phyloP scores from a whole-genome alignment of 2,329 filamentous ascomycete genomes.

The Scedosporium apiospermum region DNA sequence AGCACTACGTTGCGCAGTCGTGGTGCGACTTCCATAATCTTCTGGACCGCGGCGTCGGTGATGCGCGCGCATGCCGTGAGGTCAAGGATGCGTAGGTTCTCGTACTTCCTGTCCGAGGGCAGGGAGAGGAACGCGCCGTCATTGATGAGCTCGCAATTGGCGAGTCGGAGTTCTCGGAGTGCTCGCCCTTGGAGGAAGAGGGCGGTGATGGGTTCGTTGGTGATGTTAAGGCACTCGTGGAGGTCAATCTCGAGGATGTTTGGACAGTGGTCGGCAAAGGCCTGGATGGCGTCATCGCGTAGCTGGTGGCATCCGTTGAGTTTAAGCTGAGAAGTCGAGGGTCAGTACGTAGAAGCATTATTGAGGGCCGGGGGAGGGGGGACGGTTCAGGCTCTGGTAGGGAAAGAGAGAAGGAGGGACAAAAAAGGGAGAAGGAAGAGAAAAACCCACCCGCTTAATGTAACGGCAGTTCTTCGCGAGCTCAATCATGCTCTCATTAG shows the following conservation, averaged over 20 bases:
- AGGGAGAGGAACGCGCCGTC: constrained; percentile 82
- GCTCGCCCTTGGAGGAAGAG: constrained; percentile 70
- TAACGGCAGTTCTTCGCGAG: constrained; percentile 76
- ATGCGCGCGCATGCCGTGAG: constrained; percentile 80
- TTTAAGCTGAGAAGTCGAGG: constrained; percentile 55
- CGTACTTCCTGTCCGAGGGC: constrained; percentile 60
- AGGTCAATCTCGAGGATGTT: constrained; percentile 96
- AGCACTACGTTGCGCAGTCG: constrained; percentile 86
- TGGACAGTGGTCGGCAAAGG: constrained; percentile 79
- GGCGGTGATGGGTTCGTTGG: constrained; percentile 73
- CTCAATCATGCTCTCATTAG: constrained; percentile 73
- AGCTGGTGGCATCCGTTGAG: constrained; percentile 85
- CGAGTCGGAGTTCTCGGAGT: constrained; percentile 82
- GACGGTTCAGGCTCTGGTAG: not conserved
- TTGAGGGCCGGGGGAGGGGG: too few relatives aligned
- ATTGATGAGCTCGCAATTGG: constrained; percentile 74
- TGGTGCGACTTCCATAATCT: constrained; percentile 78
- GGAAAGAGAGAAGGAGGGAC: not conserved
- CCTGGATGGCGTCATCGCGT: constrained; percentile 70
- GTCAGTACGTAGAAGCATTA: too few relatives aligned
- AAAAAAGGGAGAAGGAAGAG: not conserved
- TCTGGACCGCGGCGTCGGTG: constrained; percentile 78
- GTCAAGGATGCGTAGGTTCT: constrained; percentile 86
- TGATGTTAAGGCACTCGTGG: constrained; percentile 72
- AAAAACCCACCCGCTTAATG: constrained; percentile 65